A percentile compares a stretch with the other conserved stretches of the same genome.
Conservation (phyloP, 1,284 basidiomycete genomes). For the Chalciporus piperatoides region DNA sequence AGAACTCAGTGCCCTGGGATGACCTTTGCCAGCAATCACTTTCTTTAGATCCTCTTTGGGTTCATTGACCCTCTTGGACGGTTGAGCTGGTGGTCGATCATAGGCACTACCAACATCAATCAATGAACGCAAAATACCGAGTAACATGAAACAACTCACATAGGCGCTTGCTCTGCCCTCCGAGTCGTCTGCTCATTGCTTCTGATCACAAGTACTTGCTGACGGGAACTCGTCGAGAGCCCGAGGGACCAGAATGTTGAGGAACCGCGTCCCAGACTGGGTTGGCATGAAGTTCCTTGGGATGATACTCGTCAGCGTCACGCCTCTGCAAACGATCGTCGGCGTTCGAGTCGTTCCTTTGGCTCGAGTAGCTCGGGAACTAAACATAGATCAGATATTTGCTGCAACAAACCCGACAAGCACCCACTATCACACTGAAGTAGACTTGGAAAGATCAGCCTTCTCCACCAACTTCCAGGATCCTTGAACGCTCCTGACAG, state of each 20-base stretch:
- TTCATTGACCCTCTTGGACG: background rate
- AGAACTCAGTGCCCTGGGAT: background rate
- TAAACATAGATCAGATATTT: constrained; percentile 6
- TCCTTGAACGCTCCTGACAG: background rate
- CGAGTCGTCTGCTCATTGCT: background rate
- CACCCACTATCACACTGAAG: constrained; percentile 10
- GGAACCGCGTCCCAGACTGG: no score
- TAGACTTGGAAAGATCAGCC: background rate
- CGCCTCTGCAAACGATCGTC: background rate
- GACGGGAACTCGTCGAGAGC: constrained; percentile 16
- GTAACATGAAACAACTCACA: constrained; percentile 1
- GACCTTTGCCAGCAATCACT: background rate
- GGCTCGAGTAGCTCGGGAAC: background rate
- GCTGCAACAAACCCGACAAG: background rate
- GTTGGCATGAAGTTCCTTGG: no score
- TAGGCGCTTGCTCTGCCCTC: background rate
- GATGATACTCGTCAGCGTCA: no score
- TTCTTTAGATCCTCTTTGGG: background rate
- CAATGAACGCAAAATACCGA: background rate
- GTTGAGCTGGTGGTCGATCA: background rate
- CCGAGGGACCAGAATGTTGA: background rate
- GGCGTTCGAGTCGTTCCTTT: background rate
- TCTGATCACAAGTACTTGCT: constrained; percentile 8
- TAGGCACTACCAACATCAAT: no score
- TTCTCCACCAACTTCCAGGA: background rate